A percentile compares a stretch with the other conserved stretches of the same genome.
Evolutionary conservation across 73 alveolate genomes (phyloP).

Genomic region (Paramecium caudatum): DNA sequence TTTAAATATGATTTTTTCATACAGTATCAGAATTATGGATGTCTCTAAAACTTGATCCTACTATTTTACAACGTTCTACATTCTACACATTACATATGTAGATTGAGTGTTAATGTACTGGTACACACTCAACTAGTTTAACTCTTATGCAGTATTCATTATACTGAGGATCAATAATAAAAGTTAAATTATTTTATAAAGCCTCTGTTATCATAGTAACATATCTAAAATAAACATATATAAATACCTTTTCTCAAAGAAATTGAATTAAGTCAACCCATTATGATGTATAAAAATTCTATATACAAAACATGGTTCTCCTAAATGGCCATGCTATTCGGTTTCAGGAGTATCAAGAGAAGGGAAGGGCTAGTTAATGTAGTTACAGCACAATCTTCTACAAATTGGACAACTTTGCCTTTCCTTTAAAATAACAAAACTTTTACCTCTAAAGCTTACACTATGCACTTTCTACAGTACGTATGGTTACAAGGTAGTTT

Average conservation of each 20-base stretch:
- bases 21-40: conserved; percentile 21
- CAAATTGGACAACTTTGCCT: conserved; percentile 65
- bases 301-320: conserved; percentile 18
- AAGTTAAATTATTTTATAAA: conserved; percentile 8
- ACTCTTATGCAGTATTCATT: conserved; percentile 24
- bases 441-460: conserved; percentile 6
- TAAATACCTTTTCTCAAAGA: conserved; percentile 59
- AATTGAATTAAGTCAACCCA: background rate
- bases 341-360: background rate
- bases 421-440: background rate
- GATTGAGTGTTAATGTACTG: conserved; percentile 12
- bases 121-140: conserved; percentile 33
- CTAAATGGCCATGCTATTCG: conserved; percentile 27
- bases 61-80: conserved; percentile 14
- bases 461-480: conserved; percentile 40
- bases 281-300: conserved; percentile 36
- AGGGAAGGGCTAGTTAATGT: conserved; percentile 13
- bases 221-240: background rate
- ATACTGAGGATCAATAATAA: conserved; percentile 52
- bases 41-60: background rate
- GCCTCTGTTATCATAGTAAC: conserved; percentile 49
- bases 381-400: conserved; percentile 48
- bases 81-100: conserved; percentile 34
- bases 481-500: conserved; percentile 48
- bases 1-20: background rate